Evolutionary conservation across 805 yeast species (phyloP).

Genomic region (Saturnispora besseyi): DNA sequence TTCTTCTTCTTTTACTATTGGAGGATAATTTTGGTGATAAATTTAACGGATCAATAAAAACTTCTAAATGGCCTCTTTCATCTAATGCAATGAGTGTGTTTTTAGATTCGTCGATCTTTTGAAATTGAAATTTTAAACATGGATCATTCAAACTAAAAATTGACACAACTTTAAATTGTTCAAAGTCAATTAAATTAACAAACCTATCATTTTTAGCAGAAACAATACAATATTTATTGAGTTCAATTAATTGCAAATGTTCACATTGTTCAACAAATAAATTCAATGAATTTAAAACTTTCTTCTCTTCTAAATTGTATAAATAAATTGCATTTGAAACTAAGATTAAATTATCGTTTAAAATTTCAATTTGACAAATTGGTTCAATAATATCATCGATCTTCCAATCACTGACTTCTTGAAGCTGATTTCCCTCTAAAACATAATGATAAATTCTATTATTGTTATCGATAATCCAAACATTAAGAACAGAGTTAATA

Average conservation of each 20-base stretch:
- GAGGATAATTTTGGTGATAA: slow-evolving; percentile 2
- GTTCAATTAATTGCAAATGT: slow-evolving; percentile 7
- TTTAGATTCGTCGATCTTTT: slow-evolving; percentile 29
- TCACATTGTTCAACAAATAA: slow-evolving; percentile 12
- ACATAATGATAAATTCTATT: slow-evolving; percentile 11
- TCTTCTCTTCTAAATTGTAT: slow-evolving; percentile 8
- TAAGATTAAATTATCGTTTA: slow-evolving; percentile 1
- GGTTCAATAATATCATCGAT: slow-evolving; percentile 10
- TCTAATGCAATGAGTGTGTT: slow-evolving; percentile 48
- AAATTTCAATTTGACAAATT: slow-evolving; percentile 7
- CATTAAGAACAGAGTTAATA: neutral
- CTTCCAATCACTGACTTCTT: slow-evolving; percentile 6
- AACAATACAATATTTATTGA: slow-evolving; percentile 5
- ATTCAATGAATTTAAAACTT: slow-evolving; percentile 10
- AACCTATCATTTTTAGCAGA: slow-evolving; percentile 77
- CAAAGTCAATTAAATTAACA: slow-evolving; percentile 56
- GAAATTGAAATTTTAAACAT: slow-evolving; percentile 28
- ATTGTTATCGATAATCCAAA: slow-evolving; percentile 7
- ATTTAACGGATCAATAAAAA: slow-evolving; percentile 51
- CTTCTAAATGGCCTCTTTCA: slow-evolving; percentile 67
- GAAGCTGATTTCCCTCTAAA: slow-evolving; percentile 4
- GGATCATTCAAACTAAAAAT: slow-evolving; percentile 68
- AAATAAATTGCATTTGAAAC: slow-evolving; percentile 13
- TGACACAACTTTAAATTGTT: slow-evolving; percentile 34
- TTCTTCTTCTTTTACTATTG: slow-evolving; percentile 11